Base-by-base conservation (phyloP, 768 basidiomycete species). In the Vishniacozyma victoriae region DNA sequence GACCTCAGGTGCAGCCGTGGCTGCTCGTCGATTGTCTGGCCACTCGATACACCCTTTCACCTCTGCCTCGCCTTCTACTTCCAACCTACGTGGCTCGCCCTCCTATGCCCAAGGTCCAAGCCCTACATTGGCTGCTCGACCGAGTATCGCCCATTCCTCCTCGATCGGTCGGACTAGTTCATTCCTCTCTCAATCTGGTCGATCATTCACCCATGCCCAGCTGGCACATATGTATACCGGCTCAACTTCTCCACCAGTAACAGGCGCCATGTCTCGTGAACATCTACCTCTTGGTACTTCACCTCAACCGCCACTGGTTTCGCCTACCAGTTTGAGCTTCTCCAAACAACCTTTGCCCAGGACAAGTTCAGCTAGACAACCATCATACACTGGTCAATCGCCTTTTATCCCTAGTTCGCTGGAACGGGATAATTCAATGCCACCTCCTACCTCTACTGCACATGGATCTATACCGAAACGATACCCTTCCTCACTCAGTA, bases 181-280 rank as follows among this genome's bases (percentile, higher is more conserved):
- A 11, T 71, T 66, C 58, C 45, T 71, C 9, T 71, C 70, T 1
- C 68, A 69, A 44, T 69, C 70, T 12, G 70, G 70, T 14, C 53
- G 70, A 26, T 71, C 70, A 2, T 68, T 68, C 52, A 69, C 67
- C 26, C 70, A 67, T 23, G 59, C 67, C 14, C 62, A 60, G 38
- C 39, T 62, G 1, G 59, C 64, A 16, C 59, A 61, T 23, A 62
- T 63, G 57, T 48, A 50, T n/a, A 41, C 44, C 27, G 52, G 46
- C 12, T 57, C 51, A 7, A 59, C 60, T 15, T 56, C 54, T n/a
- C 60, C 55, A 12, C 59, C 52, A 11, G 52, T 47, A 19, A 55
- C 48, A 22, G 62, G 58, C 15, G 50, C 39, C 33, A 52, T 58
- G 50, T 52, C 57, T 33, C 35, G 31, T 47, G 11, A 35, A 46